Evolutionary conservation across 768 basidiomycete species (phyloP).

Genomic region (Pleurotus salmoneostramineus): DNA sequence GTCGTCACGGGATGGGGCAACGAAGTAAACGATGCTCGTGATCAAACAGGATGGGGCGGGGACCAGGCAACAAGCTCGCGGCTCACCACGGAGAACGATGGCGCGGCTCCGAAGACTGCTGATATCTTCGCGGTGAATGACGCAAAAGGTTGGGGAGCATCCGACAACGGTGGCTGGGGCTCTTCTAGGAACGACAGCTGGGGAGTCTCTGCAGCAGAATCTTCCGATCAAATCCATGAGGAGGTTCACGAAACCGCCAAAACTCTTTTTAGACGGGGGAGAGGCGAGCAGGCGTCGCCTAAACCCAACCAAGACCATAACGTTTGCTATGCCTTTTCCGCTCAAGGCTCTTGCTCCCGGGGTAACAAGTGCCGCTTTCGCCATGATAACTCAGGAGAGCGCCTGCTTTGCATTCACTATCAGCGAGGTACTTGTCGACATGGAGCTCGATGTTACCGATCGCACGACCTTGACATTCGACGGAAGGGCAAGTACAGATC

Average conservation of each 20-base stretch:
- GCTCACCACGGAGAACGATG: too few relatives aligned
- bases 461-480: not conserved
- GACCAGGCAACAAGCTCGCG: too few relatives aligned
- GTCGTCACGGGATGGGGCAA: too few relatives aligned
- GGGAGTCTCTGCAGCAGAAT: not conserved
- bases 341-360: conserved; percentile 13
- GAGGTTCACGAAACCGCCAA: not conserved
- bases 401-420: not conserved
- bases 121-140: not conserved
- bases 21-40: too few relatives aligned
- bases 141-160: not conserved
- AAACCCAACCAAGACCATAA: too few relatives aligned
- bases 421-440: not conserved
- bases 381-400: conserved; percentile 13
- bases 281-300: too few relatives aligned
- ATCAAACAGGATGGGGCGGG: too few relatives aligned
- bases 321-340: conserved; percentile 12
- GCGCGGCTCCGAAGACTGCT: conserved; percentile 2
- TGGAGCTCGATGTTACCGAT: not conserved
- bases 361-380: conserved; percentile 18
- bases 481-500: not conserved
- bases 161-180: conserved; percentile 12
- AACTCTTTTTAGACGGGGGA: too few relatives aligned
- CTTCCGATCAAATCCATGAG: not conserved
- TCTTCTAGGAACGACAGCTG: not conserved